These are phyloP conservation scores for Daldinia sp. DNA, from an alignment of 2,329 filamentous ascomycete species.

Conservation along the genomic window DNA sequence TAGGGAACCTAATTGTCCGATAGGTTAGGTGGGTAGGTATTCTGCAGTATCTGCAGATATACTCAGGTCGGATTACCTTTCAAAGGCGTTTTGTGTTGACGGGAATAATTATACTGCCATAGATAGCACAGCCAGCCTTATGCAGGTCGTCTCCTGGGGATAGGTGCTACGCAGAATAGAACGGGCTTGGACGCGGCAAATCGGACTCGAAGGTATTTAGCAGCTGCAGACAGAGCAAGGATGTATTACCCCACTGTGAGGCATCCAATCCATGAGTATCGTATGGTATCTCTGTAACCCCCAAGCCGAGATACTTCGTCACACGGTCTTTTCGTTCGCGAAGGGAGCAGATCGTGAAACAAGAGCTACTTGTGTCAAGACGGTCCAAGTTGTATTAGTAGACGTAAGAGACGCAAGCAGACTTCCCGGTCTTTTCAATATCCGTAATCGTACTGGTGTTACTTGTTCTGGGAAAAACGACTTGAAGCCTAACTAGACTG, in stretches of 20 bases:
- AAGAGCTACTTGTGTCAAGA: slow-evolving; percentile 27
- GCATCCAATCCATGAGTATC: background rate
- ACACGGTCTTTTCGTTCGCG: background rate
- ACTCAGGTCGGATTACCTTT: background rate
- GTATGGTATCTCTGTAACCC: slow-evolving; percentile 12
- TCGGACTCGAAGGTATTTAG: slow-evolving; percentile 4
- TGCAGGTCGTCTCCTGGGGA: slow-evolving; percentile 21
- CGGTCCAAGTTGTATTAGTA: slow-evolving; percentile 21
- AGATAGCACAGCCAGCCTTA: slow-evolving; percentile 12
- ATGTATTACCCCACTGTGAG: slow-evolving; percentile 15
- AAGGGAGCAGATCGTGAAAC: slow-evolving; percentile 23
- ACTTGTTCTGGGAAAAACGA: slow-evolving; percentile 9
- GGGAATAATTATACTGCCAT: slow-evolving; percentile 22
- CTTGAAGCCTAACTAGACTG: slow-evolving; percentile 3
- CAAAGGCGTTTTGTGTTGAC: background rate
- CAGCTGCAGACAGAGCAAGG: slow-evolving; percentile 20
- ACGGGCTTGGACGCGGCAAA: slow-evolving; percentile 2
- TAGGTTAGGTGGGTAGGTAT: no score
- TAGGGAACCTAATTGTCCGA: background rate
- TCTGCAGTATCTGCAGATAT: background rate
- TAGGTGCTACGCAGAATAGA: slow-evolving; percentile 17
- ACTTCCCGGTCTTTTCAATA: slow-evolving; percentile 21
- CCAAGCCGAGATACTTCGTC: slow-evolving; percentile 6
- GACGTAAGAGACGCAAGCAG: slow-evolving; percentile 1
- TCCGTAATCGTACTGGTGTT: slow-evolving; percentile 27